These are phyloP conservation scores for Macrolepiota dolichaula DNA, from an alignment of 768 basidiomycete species.

Conservation along the genomic window DNA sequence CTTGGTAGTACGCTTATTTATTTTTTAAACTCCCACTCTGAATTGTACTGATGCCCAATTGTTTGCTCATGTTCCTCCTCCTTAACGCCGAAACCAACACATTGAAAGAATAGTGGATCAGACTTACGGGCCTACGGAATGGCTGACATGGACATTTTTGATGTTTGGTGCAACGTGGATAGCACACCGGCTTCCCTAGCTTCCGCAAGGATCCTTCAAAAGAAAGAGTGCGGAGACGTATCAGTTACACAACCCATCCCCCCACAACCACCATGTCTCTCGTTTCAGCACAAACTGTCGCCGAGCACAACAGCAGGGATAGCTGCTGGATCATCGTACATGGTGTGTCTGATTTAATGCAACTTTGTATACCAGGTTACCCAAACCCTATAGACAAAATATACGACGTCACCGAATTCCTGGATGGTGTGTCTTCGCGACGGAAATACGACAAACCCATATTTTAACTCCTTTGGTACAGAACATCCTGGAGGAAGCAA, in stretches of 20 bases:
- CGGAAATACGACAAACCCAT: neutral
- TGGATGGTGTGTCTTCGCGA: slow-evolving; percentile 48
- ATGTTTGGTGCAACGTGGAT: neutral
- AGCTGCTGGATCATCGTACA: slow-evolving; percentile 72
- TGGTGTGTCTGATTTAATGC: slow-evolving; percentile 35
- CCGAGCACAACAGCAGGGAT: slow-evolving; percentile 27
- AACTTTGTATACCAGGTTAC: neutral
- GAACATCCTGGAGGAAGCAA: slow-evolving; percentile 62
- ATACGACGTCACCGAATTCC: slow-evolving; percentile 77
- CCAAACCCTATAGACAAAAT: slow-evolving; percentile 48
- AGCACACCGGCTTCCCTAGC: slow-evolving; percentile 4
- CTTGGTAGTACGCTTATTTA: neutral
- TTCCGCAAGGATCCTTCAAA: slow-evolving; percentile 9
- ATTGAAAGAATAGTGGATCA: neutral
- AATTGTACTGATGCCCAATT: neutral
- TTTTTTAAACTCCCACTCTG: neutral
- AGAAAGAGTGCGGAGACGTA: neutral
- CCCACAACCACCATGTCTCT: neutral
- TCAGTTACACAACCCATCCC: neutral
- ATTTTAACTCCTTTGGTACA: neutral
- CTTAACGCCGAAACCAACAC: slow-evolving; percentile 5
- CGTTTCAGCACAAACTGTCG: slow-evolving; percentile 16
- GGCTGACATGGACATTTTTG: neutral
- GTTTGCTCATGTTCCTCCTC: neutral
- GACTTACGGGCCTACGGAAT: slow-evolving; percentile 5